Evolutionary conservation across 768 basidiomycete species (phyloP), one percentile per base, ranked within the genome.

Genomic region (Russula compacta): DNA sequence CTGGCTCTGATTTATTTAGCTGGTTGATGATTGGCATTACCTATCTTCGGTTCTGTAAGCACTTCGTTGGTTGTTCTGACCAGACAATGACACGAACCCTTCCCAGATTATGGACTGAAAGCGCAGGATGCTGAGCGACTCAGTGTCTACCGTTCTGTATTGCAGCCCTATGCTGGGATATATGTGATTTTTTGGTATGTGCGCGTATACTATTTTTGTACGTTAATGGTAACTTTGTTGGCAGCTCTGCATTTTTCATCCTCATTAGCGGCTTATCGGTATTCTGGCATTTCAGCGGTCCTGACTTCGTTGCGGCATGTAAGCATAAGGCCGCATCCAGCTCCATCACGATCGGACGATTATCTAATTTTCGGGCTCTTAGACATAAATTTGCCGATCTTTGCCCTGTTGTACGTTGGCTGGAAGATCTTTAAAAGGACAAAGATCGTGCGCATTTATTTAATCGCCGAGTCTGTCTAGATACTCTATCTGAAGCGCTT

Each of bases 241-340:
- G 36, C 33, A 66, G 64, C 52, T 59, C 64, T 50, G 19, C 19
- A 14, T 15, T 66, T 44, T 66, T 64, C 48, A 66, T 64, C 39
- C 44, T 66, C 8, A 55, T 64, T 14, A 63, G 64, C 29, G 64
- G 64, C 17, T 43, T 66, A 32, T 53, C 65, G 9, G 62, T 55
- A 40, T 58, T 66, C 38, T 66, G 65, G 65, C 6, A 55, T 36
- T 58, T 58, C 59, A 60, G 64, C 32, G 59, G 47, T 4, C 36
- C 65, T 19, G 65, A 66, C 15, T 64, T 66, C 19, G 52, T 66
- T 10, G 65, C 63, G n/a, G 58, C 65, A 14, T 66, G 65, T 60
- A 54, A 39, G 65, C 33, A 19, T 5, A 19, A 17, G 7, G 19
- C 42, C 38, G 35, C 14, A 4, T 17, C n/a, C 17, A 33, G 42